Evolutionary conservation across 305 asterid genomes (phyloP), one percentile per base, ranked within the genome.

Genomic region (Andrographis paniculata): DNA sequence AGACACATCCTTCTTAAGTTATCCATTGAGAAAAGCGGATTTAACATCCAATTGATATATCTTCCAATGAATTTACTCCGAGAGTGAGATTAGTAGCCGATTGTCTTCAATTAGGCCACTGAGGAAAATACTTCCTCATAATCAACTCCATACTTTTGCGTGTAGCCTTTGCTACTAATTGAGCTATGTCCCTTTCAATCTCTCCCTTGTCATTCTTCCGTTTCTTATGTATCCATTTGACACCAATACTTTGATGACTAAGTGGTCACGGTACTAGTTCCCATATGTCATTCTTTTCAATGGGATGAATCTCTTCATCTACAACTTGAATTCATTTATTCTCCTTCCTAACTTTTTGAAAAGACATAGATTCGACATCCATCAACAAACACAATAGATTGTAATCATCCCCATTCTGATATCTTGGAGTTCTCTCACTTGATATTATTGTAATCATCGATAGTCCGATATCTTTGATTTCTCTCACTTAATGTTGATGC

Each of bases 11-110:
- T 52, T 8, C 0, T 39, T 1, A 0, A 52, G 30, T 41, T 27
- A 41, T 12, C 50, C 50, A 30, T 27, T 53, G 0, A 40, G 49
- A 15, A 52, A 52, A 3, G 49, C n/a, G n/a, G n/a, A n/a, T n/a
- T n/a, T n/a, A n/a, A n/a, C n/a, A n/a, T n/a, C n/a, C n/a, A n/a
- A n/a, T 15, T 54, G 59, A 28, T 42, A 10, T 0, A 43, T 22
- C 14, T 43, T 40, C 36, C 45, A 28, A 14, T 19, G 46, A 4
- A 37, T 39, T 14, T 54, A 42, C 4, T 49, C 50, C 4, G 50
- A 49, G 3, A 53, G 23, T 17, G 46, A 41, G 18, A 41, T 41
- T 5, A 41, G 6, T 13, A 41, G 12, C 4, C 46, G 31, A 41
- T 41, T 3, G 21, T 41, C 4, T 41, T 22, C 23, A 41, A 1